Base-by-base conservation (phyloP, 208 protist genomes). In the Polymyxa betae region DNA sequence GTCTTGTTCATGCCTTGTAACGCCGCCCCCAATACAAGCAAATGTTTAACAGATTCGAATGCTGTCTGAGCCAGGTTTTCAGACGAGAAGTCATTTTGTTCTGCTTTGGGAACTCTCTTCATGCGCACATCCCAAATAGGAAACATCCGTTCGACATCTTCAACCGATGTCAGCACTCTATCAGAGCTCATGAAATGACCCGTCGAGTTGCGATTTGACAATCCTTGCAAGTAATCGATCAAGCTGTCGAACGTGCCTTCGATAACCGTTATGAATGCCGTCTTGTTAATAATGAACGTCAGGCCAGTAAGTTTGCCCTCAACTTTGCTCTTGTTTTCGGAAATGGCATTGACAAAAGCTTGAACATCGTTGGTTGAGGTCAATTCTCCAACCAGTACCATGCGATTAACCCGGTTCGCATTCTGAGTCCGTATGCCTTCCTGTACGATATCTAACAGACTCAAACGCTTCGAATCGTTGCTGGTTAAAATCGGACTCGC, bases 61-160 rank as follows among this genome's bases (percentile, higher is more conserved):
- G 72, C 72, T n/a, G 72, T 35, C n/a, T 82, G 72, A 35, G n/a
- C 72, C 5, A 82, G 5, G 72, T 82, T 82, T 12, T 82, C 72
- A 20, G 72, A 82, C 16, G 72, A 82, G n/a, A 82, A 82, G 72
- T 82, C 72, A n/a, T 5, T 43, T n/a, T 82, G 72, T 82, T 82
- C 72, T 35, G 72, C 72, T 43, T 82, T 82, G 72, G 72, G 72
- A 35, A 82, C 72, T 20, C 72, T 5, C 35, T 82, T 82, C 16
- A 82, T 5, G n/a, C 72, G 72, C 5, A 82, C 16, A 43, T 82
- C 72, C 72, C 72, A 82, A 20, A 82, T 40, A 35, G 72, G 72
- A n/a, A 82, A 82, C 72, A 82, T 82, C 5, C 72, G 72, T n/a
- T 82, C 72, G 5, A 82, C 72, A 43, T 82, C 72, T 43, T 82